Base-by-base conservation (phyloP, 768 basidiomycete genomes). In the Hygrophorus pudorinus region DNA sequence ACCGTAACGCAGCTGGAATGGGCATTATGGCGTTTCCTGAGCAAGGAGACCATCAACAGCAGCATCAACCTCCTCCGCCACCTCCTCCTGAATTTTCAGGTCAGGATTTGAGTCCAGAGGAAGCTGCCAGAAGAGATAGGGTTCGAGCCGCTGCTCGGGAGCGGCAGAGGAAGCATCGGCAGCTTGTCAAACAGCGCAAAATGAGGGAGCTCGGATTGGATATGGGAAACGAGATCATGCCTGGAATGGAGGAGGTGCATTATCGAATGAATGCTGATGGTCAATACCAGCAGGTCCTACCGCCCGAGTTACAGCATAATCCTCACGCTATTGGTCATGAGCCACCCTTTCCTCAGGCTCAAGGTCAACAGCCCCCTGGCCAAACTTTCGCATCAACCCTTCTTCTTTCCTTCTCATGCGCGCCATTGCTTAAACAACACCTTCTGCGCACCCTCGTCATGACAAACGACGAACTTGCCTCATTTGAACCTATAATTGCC, bases 131-230 rank as follows among this genome's bases (percentile, higher is more conserved):
- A 46, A 67, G 79, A 40, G 85, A 89, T 51, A 69, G 80, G 45
- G 77, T 89, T 44, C 73, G 85, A 11, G 73, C 80, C 3, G 81
- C 84, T 0, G 87, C 87, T 3, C 67, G 87, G 33, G 85, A 89
- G 56, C 70, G 87, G 48, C 87, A 90, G 53, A 67, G 86, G 37
- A 90, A 89, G 52, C 87, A 90, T 60, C 81, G 87, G 35, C 72
- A 70, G 50, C 67, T 83, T 28, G 78, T 88, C 43, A 89, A 88
- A 62, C 78, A 82, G 57, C 71, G 78, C 48, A 86, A 89, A 57
- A 76, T 86, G 75, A 73, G 83, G 46, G 85, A 86, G 46, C 71
- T 88, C n/a, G 85, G 85, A 4, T 59, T 85, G 41, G 84, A 87
- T 56, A 85, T 87, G 78, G 78, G 81, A 50, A 79, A 79, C 68